Evolutionary conservation across 306 rosid species (phyloP).

Genomic region (Vachellia collinsii): DNA sequence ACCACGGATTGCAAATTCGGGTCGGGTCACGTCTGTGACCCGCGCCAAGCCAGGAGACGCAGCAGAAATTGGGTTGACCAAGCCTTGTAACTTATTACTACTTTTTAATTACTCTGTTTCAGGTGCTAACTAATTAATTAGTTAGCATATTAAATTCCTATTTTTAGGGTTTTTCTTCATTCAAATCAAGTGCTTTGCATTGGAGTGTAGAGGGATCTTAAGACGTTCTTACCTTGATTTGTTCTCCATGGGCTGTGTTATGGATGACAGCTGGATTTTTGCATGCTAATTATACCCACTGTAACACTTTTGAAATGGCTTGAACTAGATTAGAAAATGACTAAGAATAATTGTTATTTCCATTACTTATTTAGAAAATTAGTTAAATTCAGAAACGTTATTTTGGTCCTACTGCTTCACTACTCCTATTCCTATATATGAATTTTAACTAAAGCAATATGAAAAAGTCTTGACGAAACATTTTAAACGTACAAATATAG

Average conservation of each 20-base stretch:
- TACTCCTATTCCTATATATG: neutral
- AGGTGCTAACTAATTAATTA: too few relatives aligned
- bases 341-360: neutral
- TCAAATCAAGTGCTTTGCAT: neutral
- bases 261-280: neutral
- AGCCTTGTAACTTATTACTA: neutral
- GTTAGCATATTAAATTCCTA: neutral
- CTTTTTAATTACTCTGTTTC: too few relatives aligned
- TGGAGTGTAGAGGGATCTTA: neutral
- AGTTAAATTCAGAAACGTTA: neutral
- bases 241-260: neutral
- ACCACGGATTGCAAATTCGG: slow-evolving; percentile 38
- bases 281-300: neutral
- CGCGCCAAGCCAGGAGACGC: neutral
- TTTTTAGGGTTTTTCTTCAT: neutral
- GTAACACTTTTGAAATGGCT: neutral
- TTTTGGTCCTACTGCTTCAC: neutral
- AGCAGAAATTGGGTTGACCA: slow-evolving; percentile 38
- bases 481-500: neutral
- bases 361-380: neutral
- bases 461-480: neutral
- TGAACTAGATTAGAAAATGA: neutral
- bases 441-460: neutral
- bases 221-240: neutral
- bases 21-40: neutral